Evolutionary conservation across 148 eudicot genomes (phyloP).

Genomic region (Dianthus caryophyllus): DNA sequence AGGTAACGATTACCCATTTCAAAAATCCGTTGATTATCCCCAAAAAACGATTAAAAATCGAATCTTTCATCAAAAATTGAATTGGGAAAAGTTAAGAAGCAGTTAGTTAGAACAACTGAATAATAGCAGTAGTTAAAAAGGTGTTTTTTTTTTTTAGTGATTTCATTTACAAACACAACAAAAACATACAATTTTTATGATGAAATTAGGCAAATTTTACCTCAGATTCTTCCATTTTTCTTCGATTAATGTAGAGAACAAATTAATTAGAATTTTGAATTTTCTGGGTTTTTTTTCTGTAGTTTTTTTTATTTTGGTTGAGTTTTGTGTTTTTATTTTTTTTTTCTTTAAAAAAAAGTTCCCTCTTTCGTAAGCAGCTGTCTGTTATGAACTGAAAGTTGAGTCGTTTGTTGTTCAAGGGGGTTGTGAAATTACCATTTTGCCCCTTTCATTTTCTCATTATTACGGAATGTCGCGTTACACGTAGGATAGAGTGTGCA

Average conservation of each 20-base stretch:
- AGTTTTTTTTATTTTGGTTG: constrained; percentile 2
- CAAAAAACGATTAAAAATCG: not conserved
- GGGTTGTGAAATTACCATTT: not conserved
- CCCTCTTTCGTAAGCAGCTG: constrained; percentile 14
- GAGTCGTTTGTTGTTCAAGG: constrained; percentile 1
- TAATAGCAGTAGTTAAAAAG: constrained; percentile 2
- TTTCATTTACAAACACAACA: not conserved
- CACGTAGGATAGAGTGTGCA: not conserved
- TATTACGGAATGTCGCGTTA: not conserved
- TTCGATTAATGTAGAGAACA: constrained; percentile 6
- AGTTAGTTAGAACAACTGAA: constrained; percentile 22
- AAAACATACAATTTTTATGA: not conserved
- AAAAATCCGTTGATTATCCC: constrained; percentile 9
- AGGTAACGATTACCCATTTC: constrained; percentile 23
- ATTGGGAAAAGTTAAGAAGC: constrained; percentile 6
- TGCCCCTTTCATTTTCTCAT: not conserved
- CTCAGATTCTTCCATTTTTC: constrained; percentile 41
- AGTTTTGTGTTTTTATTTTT: constrained; percentile 14
- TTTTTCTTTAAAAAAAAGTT: constrained; percentile 10
- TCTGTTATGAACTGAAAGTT: constrained; percentile 18
- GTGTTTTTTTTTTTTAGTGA: constrained; percentile 1
- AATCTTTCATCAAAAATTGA: constrained; percentile 4
- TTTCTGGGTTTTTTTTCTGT: constrained; percentile 17
- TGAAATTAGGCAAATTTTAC: constrained; percentile 12
- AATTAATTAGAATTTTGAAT: not conserved